Evolutionary conservation across 768 basidiomycete genomes (phyloP).

Genomic region (Auricularia auricula-judae): DNA sequence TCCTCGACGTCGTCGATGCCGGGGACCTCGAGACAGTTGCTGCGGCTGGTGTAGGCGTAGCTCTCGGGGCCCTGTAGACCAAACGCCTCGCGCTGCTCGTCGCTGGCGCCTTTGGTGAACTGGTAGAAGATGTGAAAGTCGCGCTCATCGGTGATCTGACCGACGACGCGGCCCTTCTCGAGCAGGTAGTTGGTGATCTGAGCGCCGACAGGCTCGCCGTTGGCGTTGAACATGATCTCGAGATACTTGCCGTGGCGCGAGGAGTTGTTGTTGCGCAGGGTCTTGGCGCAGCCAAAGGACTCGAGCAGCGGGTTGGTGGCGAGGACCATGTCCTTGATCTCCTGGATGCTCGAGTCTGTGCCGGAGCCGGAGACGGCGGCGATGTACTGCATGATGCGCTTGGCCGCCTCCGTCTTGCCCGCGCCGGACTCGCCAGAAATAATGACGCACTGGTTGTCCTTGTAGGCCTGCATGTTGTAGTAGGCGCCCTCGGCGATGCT

Average conservation of each 20-base stretch:
- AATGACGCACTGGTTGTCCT: conserved; percentile 99
- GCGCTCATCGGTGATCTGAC: conserved; percentile 91
- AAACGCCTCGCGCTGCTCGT: conserved; percentile 89
- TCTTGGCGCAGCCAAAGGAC: conserved; percentile 98
- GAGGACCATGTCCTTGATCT: conserved; percentile 99
- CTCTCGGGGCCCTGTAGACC: conserved; percentile 94
- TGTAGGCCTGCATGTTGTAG: conserved; percentile 98
- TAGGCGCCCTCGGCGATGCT: conserved; percentile 93
- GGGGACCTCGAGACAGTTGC: conserved; percentile 83
- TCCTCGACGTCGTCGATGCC: conserved; percentile 87
- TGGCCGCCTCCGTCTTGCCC: conserved; percentile 98
- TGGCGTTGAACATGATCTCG: conserved; percentile 95
- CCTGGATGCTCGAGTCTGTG: conserved; percentile 75
- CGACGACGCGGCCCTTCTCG: conserved; percentile 94
- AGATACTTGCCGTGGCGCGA: conserved; percentile 99
- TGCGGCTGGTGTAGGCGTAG: conserved; percentile 86
- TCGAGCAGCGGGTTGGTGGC: conserved; percentile 96
- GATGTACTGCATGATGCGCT: conserved; percentile 97
- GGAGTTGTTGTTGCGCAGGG: conserved; percentile 95
- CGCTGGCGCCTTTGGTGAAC: conserved; percentile 89
- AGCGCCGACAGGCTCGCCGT: conserved; percentile 91
- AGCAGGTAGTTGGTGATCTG: conserved; percentile 97
- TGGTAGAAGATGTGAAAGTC: conserved; percentile 99
- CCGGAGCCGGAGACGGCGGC: conserved; percentile 81
- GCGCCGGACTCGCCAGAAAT: conserved; percentile 99